A percentile compares a stretch with the other conserved stretches of the same genome.
Evolutionary conservation across 1,284 basidiomycete species (phyloP).

Genomic region (Microbotryum silenes-acaulis): DNA sequence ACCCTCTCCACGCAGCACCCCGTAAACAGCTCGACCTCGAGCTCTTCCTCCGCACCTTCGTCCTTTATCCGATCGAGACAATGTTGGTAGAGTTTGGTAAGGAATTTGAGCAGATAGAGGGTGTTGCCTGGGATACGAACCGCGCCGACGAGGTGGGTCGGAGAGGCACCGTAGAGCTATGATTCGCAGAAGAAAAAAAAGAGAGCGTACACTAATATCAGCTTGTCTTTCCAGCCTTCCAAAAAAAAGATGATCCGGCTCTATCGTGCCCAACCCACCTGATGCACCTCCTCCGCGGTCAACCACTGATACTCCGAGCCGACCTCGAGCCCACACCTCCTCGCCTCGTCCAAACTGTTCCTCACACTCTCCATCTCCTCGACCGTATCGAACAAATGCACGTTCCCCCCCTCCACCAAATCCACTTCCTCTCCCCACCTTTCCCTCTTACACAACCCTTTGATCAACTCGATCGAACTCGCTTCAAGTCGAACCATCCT

Average conservation of each 20-base stretch:
- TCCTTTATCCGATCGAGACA: background rate
- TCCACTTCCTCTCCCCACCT: conserved; percentile 52
- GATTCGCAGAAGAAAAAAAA: background rate
- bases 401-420: conserved; percentile 54
- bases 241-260: no score
- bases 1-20: no score
- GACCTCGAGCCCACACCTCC: conserved; percentile 50
- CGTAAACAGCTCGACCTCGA: no score
- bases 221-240: background rate
- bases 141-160: conserved; percentile 45
- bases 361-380: conserved; percentile 43
- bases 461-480: conserved; percentile 50
- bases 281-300: conserved; percentile 46
- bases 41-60: no score
- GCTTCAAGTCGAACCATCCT: conserved; percentile 54
- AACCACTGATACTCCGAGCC: conserved; percentile 47
- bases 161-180: no score
- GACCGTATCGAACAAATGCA: conserved; percentile 48
- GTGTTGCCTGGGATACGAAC: conserved; percentile 53
- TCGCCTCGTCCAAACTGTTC: conserved; percentile 52
- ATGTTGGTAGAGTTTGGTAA: conserved; percentile 51
- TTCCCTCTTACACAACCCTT: conserved; percentile 48
- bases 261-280: conserved; percentile 41
- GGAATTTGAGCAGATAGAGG: conserved; percentile 68
- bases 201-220: background rate